Evolutionary conservation across 1,139 yeast species (phyloP).

Genomic region (Komagataea norvegica): DNA sequence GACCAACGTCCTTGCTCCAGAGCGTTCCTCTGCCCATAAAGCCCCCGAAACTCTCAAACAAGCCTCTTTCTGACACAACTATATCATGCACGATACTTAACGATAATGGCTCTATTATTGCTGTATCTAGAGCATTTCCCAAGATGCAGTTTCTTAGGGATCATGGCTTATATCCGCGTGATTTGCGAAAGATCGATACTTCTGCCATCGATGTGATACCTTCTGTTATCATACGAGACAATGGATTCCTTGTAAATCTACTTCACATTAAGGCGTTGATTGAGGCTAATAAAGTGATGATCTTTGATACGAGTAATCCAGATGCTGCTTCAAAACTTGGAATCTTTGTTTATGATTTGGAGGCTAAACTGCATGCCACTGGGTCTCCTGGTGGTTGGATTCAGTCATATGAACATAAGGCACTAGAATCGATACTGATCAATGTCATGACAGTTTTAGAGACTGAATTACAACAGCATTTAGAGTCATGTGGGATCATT

Average conservation of each 20-base stretch:
- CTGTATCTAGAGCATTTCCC: slow-evolving; percentile 73
- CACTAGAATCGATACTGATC: slow-evolving; percentile 81
- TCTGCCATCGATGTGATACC: slow-evolving; percentile 89
- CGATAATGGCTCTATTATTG: slow-evolving; percentile 61
- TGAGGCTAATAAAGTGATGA: slow-evolving; percentile 71
- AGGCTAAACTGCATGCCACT: slow-evolving; percentile 52
- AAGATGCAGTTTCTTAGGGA: slow-evolving; percentile 70
- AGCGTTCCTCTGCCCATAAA: slow-evolving; percentile 14
- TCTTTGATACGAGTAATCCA: slow-evolving; percentile 66
- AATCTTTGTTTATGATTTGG: slow-evolving; percentile 80
- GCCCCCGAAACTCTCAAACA: slow-evolving; percentile 10
- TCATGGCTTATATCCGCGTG: slow-evolving; percentile 77
- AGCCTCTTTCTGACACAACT: slow-evolving; percentile 3
- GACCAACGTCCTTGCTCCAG: not conserved
- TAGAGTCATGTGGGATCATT: slow-evolving; percentile 69
- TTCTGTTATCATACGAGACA: slow-evolving; percentile 70
- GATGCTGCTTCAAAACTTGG: slow-evolving; percentile 64
- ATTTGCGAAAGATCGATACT: slow-evolving; percentile 81
- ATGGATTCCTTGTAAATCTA: slow-evolving; percentile 74
- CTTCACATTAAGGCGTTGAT: slow-evolving; percentile 85
- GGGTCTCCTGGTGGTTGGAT: slow-evolving; percentile 26
- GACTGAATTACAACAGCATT: slow-evolving; percentile 76
- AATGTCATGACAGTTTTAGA: slow-evolving; percentile 80
- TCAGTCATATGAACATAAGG: slow-evolving; percentile 72
- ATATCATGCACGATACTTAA: slow-evolving; percentile 71